phyloP scores from a whole-genome alignment of 2,329 filamentous ascomycete genomes.

The Incumbomyces lentus region DNA sequence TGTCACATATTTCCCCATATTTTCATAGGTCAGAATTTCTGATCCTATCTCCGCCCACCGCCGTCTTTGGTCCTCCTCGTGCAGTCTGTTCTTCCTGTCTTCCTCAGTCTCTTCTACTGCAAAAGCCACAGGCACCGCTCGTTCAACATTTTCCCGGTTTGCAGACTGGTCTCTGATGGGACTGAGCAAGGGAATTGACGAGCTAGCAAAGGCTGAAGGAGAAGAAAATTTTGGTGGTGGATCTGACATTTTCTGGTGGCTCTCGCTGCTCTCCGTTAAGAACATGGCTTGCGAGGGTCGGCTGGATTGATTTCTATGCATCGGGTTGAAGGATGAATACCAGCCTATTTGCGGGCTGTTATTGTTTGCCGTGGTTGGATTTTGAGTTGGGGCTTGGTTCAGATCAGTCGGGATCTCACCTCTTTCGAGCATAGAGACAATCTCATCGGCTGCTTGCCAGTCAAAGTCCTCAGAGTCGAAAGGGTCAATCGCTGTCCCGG shows the following conservation, averaged over 20 bases:
- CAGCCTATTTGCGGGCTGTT: no score
- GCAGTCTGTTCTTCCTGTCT: constrained; percentile 9
- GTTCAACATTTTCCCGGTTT: not conserved
- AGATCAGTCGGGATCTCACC: not conserved
- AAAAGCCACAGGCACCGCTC: not conserved
- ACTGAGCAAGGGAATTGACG: no score
- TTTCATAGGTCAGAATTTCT: constrained; percentile 18
- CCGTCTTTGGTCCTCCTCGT: constrained; percentile 16
- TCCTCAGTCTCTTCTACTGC: constrained; percentile 6
- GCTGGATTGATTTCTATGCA: no score
- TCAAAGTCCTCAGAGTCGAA: constrained; percentile 1
- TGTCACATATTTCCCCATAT: constrained; percentile 1
- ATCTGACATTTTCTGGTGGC: no score
- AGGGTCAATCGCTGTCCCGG: not conserved
- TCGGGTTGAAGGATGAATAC: no score
- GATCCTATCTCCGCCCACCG: constrained; percentile 31
- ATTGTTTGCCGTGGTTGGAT: no score
- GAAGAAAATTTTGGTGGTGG: no score
- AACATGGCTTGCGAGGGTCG: no score
- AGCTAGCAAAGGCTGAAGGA: no score
- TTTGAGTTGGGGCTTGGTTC: no score
- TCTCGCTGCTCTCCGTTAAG: no score
- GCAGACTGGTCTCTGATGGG: not conserved
- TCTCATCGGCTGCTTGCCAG: not conserved
- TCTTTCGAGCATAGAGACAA: not conserved